Base-by-base conservation (phyloP, 495 filamentous ascomycete genomes). In the Daldinia vernicosa region DNA sequence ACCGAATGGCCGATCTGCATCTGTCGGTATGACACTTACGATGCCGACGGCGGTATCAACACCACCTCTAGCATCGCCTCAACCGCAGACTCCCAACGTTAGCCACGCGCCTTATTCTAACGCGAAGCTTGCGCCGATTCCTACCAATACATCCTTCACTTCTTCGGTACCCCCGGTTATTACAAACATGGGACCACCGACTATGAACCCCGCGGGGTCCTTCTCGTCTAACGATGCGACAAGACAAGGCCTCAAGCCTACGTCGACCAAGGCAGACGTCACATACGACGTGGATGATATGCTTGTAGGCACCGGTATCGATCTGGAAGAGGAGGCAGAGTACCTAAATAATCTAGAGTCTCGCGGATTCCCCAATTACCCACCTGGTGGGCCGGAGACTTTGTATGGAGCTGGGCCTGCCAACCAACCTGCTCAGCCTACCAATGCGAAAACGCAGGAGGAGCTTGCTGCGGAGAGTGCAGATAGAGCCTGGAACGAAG, bases 251-350 rank as follows among this genome's bases (percentile, higher is more conserved):
- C 89, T 88, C 35, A 91, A 89, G 57, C 91, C 92, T 17, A 83
- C 83, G 7, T 87, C 89, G 0, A 84, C 84, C 0, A 93, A 93
- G 77, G 87, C 90, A 40, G n/a, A 43, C 35, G 86, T 89, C 47
- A 88, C 92, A 61, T 81, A 84, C 52, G 85, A 87, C 39, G 82
- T 93, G 55, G 89, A 86, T 53, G 94, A 97, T 83, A 89, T 93
- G 52, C 76, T 97, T 63, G 86, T 87, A 30, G 90, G 88, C 33
- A 91, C 93, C 24, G 93, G 92, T 55, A 90, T 97, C 63, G 91
- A 97, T 82, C 81, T 97, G 1, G 87, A 87, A 57, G 93, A 91
- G 75, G 94, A 97, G 76, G 92, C 95, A 68, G 89, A 91, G 43
- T 89, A 84, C 64, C 79, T 94, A 61, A 86, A 89, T 22, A 85